Percentiles rank a stretch among this genome's conserved stretches.
These are phyloP conservation scores for Nothopassalora personata DNA, from an alignment of 2,329 filamentous ascomycete genomes.

Conservation along the genomic window DNA sequence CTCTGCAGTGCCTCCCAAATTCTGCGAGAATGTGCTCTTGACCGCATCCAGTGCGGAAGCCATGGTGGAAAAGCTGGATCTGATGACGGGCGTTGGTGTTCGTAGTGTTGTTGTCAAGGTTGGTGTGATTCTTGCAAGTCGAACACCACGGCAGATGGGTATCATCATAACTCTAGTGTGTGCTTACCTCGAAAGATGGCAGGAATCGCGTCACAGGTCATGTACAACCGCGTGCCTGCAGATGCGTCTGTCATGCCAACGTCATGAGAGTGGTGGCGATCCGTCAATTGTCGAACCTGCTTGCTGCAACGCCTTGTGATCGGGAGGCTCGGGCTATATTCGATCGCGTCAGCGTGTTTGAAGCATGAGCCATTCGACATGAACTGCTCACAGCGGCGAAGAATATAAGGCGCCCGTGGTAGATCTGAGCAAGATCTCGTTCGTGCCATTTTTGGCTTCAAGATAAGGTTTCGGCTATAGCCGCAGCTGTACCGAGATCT, in stretches of 20 bases:
- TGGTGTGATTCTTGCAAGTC: not conserved
- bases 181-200: not conserved
- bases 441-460: not conserved
- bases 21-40: conserved; percentile 24
- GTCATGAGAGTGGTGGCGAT: not conserved
- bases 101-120: not conserved
- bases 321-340: no score
- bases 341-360: no score
- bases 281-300: no score
- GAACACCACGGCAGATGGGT: not conserved
- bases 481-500: not conserved
- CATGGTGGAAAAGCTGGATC: conserved; percentile 37
- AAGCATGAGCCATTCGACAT: not conserved
- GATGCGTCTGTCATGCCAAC: not conserved
- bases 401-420: not conserved
- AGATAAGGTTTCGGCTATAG: not conserved
- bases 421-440: not conserved
- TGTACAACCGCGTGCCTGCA: not conserved
- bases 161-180: not conserved
- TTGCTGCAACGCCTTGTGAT: no score
- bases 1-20: conserved; percentile 23
- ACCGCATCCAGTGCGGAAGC: conserved; percentile 42
- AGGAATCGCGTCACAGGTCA: not conserved
- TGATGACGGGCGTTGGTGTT: not conserved
- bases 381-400: not conserved